phyloP scores from a whole-genome alignment of 176 grass and related monocot species.

The Triticum urartu region DNA sequence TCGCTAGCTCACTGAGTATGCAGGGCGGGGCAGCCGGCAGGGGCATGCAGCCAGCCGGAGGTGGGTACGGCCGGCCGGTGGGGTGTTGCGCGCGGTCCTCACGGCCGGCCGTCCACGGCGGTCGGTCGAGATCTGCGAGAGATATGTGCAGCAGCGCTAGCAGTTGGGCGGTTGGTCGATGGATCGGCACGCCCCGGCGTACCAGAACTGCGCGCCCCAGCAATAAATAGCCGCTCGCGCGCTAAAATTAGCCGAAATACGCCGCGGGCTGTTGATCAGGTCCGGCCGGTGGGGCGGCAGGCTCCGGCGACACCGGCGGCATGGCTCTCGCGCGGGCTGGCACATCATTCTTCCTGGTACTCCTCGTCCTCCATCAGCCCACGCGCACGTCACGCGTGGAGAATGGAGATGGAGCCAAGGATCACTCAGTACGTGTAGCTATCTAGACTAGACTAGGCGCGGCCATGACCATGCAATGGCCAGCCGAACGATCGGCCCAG shows the following conservation, averaged over 20 bases:
- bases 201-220: constrained; percentile 3
- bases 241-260: not conserved
- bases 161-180: not conserved
- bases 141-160: constrained; percentile 3
- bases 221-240: constrained; percentile 29
- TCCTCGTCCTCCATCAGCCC: not conserved
- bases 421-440: not conserved
- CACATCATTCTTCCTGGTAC: not conserved
- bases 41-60: not conserved
- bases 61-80: not conserved
- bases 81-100: not conserved
- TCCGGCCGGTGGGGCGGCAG: not conserved
- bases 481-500: not conserved
- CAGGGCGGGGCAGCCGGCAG: constrained; percentile 14
- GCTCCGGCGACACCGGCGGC: not conserved
- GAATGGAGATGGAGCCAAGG: not conserved
- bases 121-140: constrained; percentile 3
- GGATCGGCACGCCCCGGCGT: not conserved
- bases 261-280: not conserved
- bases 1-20: not conserved
- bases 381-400: not conserved
- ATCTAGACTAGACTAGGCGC: not conserved
- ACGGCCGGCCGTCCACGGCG: not conserved
- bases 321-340: not conserved
- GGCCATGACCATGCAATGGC: not conserved